Evolutionary conservation across 2,329 filamentous ascomycete species (phyloP).

Genomic region (Fusarium subglutinans): DNA sequence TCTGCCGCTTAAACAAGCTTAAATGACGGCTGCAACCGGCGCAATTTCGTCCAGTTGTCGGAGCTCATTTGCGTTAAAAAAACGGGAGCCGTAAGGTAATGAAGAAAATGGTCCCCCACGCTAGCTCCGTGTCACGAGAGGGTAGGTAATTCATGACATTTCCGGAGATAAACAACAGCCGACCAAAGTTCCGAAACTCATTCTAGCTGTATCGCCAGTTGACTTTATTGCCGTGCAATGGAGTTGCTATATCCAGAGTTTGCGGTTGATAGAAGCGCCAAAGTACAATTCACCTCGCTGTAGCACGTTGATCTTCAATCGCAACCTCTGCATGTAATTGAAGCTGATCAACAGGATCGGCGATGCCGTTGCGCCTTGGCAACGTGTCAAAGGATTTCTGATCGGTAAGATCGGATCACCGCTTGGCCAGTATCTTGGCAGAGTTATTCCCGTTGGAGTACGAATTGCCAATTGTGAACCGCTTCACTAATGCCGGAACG

Average conservation of each 20-base stretch:
- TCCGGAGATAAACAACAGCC: not conserved
- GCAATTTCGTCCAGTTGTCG: not conserved
- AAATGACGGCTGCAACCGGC: constrained; percentile 13
- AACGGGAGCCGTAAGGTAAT: not conserved
- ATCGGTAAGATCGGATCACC: constrained; percentile 19
- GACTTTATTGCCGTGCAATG: not conserved
- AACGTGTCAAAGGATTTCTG: constrained; percentile 5
- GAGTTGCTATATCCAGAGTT: not conserved
- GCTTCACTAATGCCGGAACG: not conserved
- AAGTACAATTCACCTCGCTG: not conserved
- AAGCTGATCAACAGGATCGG: constrained; percentile 7
- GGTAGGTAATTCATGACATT: not conserved
- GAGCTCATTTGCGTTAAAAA: not conserved
- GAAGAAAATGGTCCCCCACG: not conserved
- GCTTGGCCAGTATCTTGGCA: constrained; percentile 11
- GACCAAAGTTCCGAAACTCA: not conserved
- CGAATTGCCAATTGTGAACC: not conserved
- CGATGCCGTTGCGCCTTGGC: not conserved
- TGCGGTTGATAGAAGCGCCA: not conserved
- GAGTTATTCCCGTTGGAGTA: not conserved
- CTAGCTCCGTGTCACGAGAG: not conserved
- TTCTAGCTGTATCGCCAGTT: not conserved
- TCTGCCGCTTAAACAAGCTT: constrained; percentile 33
- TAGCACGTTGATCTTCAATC: not conserved
- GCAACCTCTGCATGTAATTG: not conserved